A percentile compares a stretch with the other conserved stretches of the same genome.
These are phyloP conservation scores for Sporothrix humicola DNA, from an alignment of 2,329 filamentous ascomycete species.

Conservation along the genomic window DNA sequence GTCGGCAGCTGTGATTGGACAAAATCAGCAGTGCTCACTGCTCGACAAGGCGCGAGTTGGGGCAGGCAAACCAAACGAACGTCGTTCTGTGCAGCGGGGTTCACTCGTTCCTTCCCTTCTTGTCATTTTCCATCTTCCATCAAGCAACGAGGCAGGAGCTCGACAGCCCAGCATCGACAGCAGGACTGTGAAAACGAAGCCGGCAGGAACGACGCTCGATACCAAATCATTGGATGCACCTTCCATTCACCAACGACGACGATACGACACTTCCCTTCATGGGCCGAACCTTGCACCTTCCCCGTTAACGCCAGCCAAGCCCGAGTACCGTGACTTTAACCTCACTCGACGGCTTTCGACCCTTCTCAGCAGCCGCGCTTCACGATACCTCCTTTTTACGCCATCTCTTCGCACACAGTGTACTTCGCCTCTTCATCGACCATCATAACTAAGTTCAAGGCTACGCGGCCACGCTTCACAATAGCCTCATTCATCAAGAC, in stretches of 20 bases:
- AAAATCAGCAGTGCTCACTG: background rate
- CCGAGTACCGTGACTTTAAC: no score
- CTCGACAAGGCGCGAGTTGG: background rate
- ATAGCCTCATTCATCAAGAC: no score
- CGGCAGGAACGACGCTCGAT: conserved; percentile 8
- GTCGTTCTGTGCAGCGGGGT: no score
- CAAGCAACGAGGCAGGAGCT: background rate
- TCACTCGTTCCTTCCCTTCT: conserved; percentile 11
- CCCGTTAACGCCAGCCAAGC: background rate
- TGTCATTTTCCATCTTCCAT: background rate
- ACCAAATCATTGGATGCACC: background rate
- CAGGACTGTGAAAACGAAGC: background rate
- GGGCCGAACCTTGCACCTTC: background rate
- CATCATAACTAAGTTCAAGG: no score
- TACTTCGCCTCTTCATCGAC: background rate
- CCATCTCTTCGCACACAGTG: background rate
- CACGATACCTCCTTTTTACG: no score
- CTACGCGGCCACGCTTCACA: no score
- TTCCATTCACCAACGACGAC: background rate
- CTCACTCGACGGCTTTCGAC: no score
- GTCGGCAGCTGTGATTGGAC: conserved; percentile 5
- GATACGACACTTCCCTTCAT: background rate
- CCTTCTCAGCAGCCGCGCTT: no score
- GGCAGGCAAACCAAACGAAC: background rate
- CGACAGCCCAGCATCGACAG: no score